Evolutionary conservation across 371 early-diverging fungal genomes (phyloP).

Genomic region (Dichotomocladium elegans): DNA sequence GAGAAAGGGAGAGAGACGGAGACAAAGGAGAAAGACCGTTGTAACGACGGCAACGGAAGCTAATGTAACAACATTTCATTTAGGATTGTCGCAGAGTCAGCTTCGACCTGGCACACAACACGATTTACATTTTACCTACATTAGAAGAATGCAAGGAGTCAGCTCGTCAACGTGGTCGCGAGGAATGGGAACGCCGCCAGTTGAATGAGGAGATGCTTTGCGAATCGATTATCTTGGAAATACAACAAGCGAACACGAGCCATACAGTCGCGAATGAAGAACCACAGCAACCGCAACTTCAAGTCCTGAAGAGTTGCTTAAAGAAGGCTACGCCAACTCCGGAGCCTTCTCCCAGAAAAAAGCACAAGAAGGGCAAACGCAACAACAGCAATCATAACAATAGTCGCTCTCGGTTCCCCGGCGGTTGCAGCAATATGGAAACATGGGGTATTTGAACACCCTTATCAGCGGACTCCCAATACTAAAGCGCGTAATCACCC

Average conservation of each 20-base stretch:
- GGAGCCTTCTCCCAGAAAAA: background rate
- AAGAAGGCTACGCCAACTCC: slow-evolving; percentile 4
- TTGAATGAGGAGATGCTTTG: slow-evolving; percentile 33
- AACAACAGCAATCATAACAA: slow-evolving; percentile 53
- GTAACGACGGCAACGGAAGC: too few relatives aligned
- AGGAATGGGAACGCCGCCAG: slow-evolving; percentile 31
- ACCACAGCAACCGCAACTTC: background rate
- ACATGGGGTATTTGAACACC: slow-evolving; percentile 17
- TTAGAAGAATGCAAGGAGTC: slow-evolving; percentile 29
- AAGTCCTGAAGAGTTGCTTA: slow-evolving; percentile 20
- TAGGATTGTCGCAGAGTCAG: slow-evolving; percentile 42
- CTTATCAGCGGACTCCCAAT: too few relatives aligned
- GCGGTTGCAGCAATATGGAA: slow-evolving; percentile 32
- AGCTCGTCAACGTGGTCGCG: slow-evolving; percentile 23
- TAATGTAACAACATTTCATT: too few relatives aligned
- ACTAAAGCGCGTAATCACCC: too few relatives aligned
- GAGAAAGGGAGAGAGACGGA: too few relatives aligned
- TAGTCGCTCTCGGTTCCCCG: slow-evolving; percentile 36
- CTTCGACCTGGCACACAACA: slow-evolving; percentile 43
- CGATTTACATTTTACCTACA: slow-evolving; percentile 34
- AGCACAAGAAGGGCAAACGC: slow-evolving; percentile 16
- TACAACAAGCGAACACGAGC: slow-evolving; percentile 15
- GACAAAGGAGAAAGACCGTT: too few relatives aligned
- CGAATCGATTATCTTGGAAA: slow-evolving; percentile 41
- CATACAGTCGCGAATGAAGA: background rate